A percentile compares a stretch with the other conserved stretches of the same genome.
phyloP scores from a whole-genome alignment of 2,329 filamentous ascomycete genomes.

The Clonostachys byssicola region DNA sequence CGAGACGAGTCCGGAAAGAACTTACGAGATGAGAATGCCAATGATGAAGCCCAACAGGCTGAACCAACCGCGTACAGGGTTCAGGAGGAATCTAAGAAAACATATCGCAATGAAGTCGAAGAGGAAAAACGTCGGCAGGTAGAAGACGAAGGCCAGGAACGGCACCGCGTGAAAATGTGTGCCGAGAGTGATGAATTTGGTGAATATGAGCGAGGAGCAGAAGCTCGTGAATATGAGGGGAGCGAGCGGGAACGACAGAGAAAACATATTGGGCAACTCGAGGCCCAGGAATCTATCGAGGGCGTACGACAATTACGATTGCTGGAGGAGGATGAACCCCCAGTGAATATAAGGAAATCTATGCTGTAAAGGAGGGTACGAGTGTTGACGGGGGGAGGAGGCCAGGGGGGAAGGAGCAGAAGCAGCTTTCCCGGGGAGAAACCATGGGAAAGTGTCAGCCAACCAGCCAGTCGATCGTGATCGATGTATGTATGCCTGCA shows the following conservation, averaged over 20 bases:
- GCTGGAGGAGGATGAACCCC: too few species aligned
- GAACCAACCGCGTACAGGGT: slow-evolving; percentile 11
- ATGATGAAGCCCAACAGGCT: slow-evolving; percentile 11
- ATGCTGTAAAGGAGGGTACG: too few species aligned
- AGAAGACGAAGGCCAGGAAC: slow-evolving; percentile 17
- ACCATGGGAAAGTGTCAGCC: too few species aligned
- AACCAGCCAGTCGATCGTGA: too few species aligned
- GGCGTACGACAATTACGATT: too few species aligned
- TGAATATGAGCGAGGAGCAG: slow-evolving; percentile 15
- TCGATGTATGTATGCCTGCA: too few species aligned
- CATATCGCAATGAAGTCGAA: slow-evolving; percentile 17
- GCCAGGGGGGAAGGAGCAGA: too few species aligned
- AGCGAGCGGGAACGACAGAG: slow-evolving; percentile 6
- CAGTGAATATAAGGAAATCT: too few species aligned
- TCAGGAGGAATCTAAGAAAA: slow-evolving; percentile 14
- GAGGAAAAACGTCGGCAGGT: slow-evolving; percentile 21
- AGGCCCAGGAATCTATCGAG: too few species aligned
- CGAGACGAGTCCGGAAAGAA: neutral
- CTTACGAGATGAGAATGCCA: slow-evolving; percentile 17
- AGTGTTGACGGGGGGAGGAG: too few species aligned
- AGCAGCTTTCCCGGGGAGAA: too few species aligned
- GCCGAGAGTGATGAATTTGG: slow-evolving; percentile 19
- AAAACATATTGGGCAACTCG: neutral
- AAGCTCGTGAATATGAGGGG: slow-evolving; percentile 21
- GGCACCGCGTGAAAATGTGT: slow-evolving; percentile 17